Conservation (phyloP, 1,284 basidiomycete species). For the Hemileia vastatrix region DNA sequence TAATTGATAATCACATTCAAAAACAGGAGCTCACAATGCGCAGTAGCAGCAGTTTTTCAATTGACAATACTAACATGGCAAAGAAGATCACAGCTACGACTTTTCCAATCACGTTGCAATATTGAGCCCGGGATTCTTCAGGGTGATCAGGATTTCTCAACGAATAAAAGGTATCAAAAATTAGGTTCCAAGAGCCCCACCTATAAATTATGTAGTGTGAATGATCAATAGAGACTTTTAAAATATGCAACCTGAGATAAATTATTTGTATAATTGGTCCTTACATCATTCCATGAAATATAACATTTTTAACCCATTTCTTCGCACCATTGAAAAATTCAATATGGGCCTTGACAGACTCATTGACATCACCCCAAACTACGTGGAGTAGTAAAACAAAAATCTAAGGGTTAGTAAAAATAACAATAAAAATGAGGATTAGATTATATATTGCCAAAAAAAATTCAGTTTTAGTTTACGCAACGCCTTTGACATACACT, state of each 20-base stretch:
- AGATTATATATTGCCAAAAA: no score
- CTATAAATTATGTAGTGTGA: background rate
- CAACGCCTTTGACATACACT: constrained; percentile 1
- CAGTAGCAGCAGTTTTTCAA: constrained; percentile 17
- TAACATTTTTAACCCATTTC: constrained; percentile 48
- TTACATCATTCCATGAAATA: constrained; percentile 20
- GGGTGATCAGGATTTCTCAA: background rate
- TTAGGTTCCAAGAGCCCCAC: constrained; percentile 20
- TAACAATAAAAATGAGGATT: constrained; percentile 55
- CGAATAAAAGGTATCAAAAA: constrained; percentile 6
- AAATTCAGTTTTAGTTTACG: no score
- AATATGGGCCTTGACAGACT: constrained; percentile 55
- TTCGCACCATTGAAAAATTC: constrained; percentile 58
- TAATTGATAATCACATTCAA: no score
- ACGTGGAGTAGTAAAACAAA: constrained; percentile 50
- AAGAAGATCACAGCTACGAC: constrained; percentile 11
- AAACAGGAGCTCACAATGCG: constrained; percentile 11
- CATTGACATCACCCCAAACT: constrained; percentile 64
- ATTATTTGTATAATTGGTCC: constrained; percentile 54
- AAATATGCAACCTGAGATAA: no score
- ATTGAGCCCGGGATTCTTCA: constrained; percentile 6
- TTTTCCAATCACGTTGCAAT: constrained; percentile 4
- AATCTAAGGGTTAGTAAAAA: constrained; percentile 34
- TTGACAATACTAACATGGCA: constrained; percentile 9
- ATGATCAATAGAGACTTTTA: no score